Base-by-base conservation (phyloP, 2,329 filamentous ascomycete species). In the Talaromyces sp. region DNA sequence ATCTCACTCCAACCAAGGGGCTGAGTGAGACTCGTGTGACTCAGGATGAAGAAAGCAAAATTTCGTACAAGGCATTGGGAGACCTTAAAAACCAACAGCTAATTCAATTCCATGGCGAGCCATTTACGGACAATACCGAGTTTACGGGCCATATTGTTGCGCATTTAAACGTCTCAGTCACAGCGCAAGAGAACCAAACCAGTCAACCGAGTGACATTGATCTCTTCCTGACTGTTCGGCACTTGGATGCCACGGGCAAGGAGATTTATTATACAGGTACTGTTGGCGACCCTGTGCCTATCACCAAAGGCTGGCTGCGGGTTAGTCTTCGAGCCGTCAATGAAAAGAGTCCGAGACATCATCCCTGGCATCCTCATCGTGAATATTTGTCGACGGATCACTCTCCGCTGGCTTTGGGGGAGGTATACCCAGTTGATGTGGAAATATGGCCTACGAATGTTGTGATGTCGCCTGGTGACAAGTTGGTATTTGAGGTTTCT, bases 131-230 rank as follows among this genome's bases (percentile, higher is more conserved):
- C 7, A 86, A 90, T 66, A 88, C 83, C 0, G 88, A 90, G 67
- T 84, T 91, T 58, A 90, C 88, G 0, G 88, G 88, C 0, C 86
- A 90, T 67, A 76, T 89, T 29, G 77, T 84, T 0, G 86, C 86
- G 0, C 86, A 85, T 64, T 76, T 91, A 4, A 84, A 86, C 62
- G 82, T 89, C 0, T 89, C 86, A 0, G 73, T 78, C 38, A 78
- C 72, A 2, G 69, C 78, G 0, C 67, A 77, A 26, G 67, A 77
- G 2, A 72, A 51, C 19, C 53, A 72, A 1, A 69, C 72, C 1
- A 66, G 71, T 1, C 75, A 73, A 2, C 81, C 81, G 0, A 75
- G 72, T 1, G 82, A 84, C 49, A 80, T 83, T 46, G 82, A 84
- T 61, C 70, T 84, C 24, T 84, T 84, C 68, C 62, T 88, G 3